phyloP scores from a whole-genome alignment of 805 yeast species.

The Metschnikowia cerradonensis region DNA sequence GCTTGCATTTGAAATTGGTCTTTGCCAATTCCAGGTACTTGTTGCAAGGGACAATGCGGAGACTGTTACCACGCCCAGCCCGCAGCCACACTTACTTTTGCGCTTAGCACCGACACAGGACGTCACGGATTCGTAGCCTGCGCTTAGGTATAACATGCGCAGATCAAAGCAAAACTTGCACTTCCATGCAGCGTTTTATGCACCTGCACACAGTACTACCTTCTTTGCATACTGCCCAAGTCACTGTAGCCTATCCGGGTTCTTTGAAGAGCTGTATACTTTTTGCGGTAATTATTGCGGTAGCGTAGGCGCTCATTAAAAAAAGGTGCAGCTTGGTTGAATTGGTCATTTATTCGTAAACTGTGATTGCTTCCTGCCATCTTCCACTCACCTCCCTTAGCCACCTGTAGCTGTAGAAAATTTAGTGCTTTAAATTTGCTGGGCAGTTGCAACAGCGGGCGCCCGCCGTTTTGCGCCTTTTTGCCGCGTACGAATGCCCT shows the following conservation, averaged over 20 bases:
- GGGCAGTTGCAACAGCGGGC: neutral
- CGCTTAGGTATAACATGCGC: neutral
- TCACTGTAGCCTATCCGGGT: neutral
- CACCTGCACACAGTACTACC: neutral
- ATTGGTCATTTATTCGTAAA: no score
- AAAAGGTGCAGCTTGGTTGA: no score
- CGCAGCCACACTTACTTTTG: neutral
- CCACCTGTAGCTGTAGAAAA: neutral
- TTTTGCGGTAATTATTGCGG: neutral
- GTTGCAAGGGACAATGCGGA: neutral
- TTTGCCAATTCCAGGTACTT: neutral
- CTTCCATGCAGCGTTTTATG: neutral
- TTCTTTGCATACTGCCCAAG: neutral
- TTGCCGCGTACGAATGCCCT: neutral
- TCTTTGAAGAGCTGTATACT: neutral
- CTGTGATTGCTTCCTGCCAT: neutral
- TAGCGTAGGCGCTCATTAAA: neutral
- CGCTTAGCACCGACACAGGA: neutral
- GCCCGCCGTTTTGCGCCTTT: neutral
- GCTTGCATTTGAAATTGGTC: neutral
- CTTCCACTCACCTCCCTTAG: neutral
- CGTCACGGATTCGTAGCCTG: neutral
- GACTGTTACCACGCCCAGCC: neutral
- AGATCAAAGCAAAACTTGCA: neutral
- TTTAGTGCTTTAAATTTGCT: neutral